A percentile compares a stretch with the other conserved stretches of the same genome.
Evolutionary conservation across 768 basidiomycete genomes (phyloP).

Genomic region (Lentinus tigrinus): DNA sequence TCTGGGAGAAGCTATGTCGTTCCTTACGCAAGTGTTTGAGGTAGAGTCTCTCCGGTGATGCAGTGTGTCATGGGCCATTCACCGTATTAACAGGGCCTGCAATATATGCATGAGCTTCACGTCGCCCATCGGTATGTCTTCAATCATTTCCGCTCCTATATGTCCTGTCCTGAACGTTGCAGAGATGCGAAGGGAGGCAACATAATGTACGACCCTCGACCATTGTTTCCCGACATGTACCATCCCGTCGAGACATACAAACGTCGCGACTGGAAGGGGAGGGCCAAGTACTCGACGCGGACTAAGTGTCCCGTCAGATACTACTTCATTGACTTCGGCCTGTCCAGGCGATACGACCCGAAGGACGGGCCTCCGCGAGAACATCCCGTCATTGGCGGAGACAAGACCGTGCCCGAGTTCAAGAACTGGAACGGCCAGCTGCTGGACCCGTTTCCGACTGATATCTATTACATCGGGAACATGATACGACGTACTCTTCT

Average conservation of each 20-base stretch:
- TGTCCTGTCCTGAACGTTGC: background rate
- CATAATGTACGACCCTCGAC: constrained; percentile 10
- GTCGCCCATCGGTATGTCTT: constrained; percentile 6
- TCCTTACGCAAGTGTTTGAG: constrained; percentile 33
- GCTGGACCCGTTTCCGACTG: constrained; percentile 20
- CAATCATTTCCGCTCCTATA: background rate
- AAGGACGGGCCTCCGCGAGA: constrained; percentile 11
- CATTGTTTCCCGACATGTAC: constrained; percentile 6
- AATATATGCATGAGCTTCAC: constrained; percentile 16
- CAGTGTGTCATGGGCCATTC: background rate
- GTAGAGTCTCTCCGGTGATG: constrained; percentile 9
- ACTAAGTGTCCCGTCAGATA: constrained; percentile 33
- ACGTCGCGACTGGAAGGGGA: constrained; percentile 19
- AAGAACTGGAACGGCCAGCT: background rate
- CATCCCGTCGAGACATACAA: constrained; percentile 29
- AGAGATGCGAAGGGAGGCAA: constrained; percentile 7
- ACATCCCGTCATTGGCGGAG: constrained; percentile 13
- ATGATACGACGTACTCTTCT: constrained; percentile 13
- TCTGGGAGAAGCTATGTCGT: constrained; percentile 35
- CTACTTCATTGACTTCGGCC: constrained; percentile 17
- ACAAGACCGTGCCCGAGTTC: constrained; percentile 23
- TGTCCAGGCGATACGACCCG: constrained; percentile 3
- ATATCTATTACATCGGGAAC: constrained; percentile 25
- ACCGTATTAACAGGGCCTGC: constrained; percentile 10
- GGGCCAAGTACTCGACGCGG: constrained; percentile 24